Base-by-base conservation (phyloP, 441 rosid species). In the Macaranga tanarius region DNA sequence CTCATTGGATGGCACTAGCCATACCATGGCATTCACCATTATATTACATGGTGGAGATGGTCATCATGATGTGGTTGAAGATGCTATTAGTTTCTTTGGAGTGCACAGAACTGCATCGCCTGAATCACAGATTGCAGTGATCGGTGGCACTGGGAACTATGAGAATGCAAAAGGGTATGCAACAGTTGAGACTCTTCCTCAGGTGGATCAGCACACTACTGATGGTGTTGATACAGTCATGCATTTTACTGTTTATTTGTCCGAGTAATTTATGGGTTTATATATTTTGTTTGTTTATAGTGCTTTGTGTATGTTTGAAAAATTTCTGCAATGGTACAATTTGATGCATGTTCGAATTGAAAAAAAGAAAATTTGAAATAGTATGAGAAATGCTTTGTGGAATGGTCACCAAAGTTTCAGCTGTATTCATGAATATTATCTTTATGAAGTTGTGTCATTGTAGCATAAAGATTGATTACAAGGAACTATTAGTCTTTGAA, bases 91-190 rank as follows among this genome's bases (percentile, higher is more conserved):
- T 70, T 76, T 86, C 57, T 84, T 86, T 20, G 87, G 89, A 38
- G 85, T 86, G 31, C 86, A 86, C 19, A 55, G 85, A 75, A 80
- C 77, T 0, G 80, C 83, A 0, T 56, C 76, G 2, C 70, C 73
- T 0, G 82, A 65, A 58, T 86, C 89, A 6, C 86, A 75, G 73
- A 59, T 84, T 12, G 86, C 86, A 9, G 75, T 86, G 40, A 77
- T 86, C 28, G 87, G 86, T 9, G 87, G 87, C n/a, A 82, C 84
- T 0, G 89, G 86, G 15, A 79, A 79, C 67, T 82, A 86, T 56
- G 87, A 79, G 66, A 47, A 79, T 26, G 86, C 84, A 8, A 72
- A 67, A 11, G 89, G 85, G 34, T 81, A 75, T 28, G 79, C 86
- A 0, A 65, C 67, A 16, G 80, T 84, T 42, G 85, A 81, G 80